Base-by-base conservation (phyloP, 1,139 yeast species). In the Lodderomyces jiufengensis region DNA sequence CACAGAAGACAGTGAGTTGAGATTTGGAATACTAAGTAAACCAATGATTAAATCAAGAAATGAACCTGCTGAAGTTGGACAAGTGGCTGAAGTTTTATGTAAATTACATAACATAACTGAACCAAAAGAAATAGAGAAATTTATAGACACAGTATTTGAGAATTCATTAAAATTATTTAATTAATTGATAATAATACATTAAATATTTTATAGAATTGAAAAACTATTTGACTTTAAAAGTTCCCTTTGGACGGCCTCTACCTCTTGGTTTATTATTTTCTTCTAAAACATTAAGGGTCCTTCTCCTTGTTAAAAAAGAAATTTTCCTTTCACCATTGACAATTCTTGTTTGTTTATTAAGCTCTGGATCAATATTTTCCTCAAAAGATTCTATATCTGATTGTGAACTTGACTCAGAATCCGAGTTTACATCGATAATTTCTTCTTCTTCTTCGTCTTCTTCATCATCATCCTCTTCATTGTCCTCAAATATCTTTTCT, bases 51-150 rank as follows among this genome's bases (percentile, higher is more conserved):
- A 84, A 46, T 82, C 94, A 1, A 71, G 98, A 49, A 88, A 94
- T 56, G 98, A 92, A 58, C 98, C 98, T 0, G 88, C 94, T 33
- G 72, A 76, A 33, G 78, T 92, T 38, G 87, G 87, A 1, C 76
- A 78, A 33, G 92, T 90, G 1, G 97, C 95, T 0, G 76, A 81
- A 46, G 82, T 86, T 8, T 70, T 92, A 45, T 77, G 94, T 9
- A 71, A 71, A 16, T 57, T 90, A 33, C 54, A 61, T 38, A 60
- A 54, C 2, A 44, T 61, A 9, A 50, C 50, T 6, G 70, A 72
- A 26, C 72, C 66, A 0, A 46, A 69, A 6, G 66, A 78, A 3
- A 63, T 81, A 8, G 69, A 74, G 33, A 59, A 63, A 4, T 70
- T 92, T 15, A 66, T 81, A 13, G 80, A 80, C 29, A 54, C 62